Evolutionary conservation across 306 rosid genomes (phyloP).

Genomic region (Clitoria ternatea): DNA sequence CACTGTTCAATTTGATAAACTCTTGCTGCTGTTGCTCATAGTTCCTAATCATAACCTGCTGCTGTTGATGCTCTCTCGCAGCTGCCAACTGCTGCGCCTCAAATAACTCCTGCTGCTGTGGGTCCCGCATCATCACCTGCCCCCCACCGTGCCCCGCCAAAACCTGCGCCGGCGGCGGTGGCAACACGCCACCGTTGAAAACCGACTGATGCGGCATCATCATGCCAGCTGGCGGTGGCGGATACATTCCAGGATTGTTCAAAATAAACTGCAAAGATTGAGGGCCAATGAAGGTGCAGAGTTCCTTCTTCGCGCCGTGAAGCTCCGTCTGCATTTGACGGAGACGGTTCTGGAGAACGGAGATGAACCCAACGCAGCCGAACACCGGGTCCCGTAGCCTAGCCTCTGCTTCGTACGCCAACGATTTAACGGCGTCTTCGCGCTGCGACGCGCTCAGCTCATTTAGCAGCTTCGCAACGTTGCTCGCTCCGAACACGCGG

Average conservation of each 20-base stretch:
- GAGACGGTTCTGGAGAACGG: slow-evolving; percentile 49
- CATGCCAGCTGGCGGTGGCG: slow-evolving; percentile 6
- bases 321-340: slow-evolving; percentile 40
- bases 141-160: not conserved
- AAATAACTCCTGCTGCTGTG: slow-evolving; percentile 27
- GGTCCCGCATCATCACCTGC: slow-evolving; percentile 33
- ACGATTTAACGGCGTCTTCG: slow-evolving; percentile 64
- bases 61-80: not conserved
- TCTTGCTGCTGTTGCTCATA: slow-evolving; percentile 46
- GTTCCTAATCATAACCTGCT: slow-evolving; percentile 29
- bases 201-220: not conserved
- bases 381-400: slow-evolving; percentile 67
- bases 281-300: slow-evolving; percentile 40
- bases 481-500: slow-evolving; percentile 78
- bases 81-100: slow-evolving; percentile 58
- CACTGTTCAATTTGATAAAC: slow-evolving; percentile 29
- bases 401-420: slow-evolving; percentile 77
- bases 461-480: slow-evolving; percentile 57
- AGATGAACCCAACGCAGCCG: slow-evolving; percentile 71
- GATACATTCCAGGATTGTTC: slow-evolving; percentile 17
- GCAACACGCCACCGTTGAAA: not conserved
- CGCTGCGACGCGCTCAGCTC: slow-evolving; percentile 52
- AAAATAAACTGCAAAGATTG: slow-evolving; percentile 38
- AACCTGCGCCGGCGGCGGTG: slow-evolving; percentile 1
- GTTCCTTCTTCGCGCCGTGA: slow-evolving; percentile 45